Conservation (phyloP, 139 green algal species). For the Picochlorum sp. region DNA sequence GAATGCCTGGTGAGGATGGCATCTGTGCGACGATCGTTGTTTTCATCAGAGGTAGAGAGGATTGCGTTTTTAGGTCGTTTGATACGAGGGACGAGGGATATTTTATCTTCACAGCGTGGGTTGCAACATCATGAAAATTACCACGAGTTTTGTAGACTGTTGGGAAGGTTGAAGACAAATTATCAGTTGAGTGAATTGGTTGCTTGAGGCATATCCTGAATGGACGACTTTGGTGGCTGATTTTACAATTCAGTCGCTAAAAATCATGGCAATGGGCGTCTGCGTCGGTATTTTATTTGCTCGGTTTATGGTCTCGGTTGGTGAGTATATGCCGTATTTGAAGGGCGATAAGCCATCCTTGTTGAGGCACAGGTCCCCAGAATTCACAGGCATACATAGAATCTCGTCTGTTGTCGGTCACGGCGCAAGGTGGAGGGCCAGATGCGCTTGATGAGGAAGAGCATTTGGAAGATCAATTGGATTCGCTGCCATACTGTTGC, state of each 20-base stretch:
- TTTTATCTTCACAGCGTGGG: constrained; percentile 57
- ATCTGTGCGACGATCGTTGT: constrained; percentile 81
- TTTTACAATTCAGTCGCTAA: constrained; percentile 77
- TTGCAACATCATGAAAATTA: constrained; percentile 90
- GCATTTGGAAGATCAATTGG: constrained; percentile 84
- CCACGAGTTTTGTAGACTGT: constrained; percentile 91
- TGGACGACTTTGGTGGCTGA: constrained; percentile 90
- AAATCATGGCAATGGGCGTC: constrained; percentile 77
- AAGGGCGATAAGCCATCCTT: constrained; percentile 84
- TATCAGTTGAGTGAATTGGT: constrained; percentile 91
- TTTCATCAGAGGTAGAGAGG: constrained; percentile 78
- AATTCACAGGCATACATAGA: constrained; percentile 88
- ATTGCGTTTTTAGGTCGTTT: constrained; percentile 68
- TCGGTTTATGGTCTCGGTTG: constrained; percentile 85
- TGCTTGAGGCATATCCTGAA: constrained; percentile 77
- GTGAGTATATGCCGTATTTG: constrained; percentile 89
- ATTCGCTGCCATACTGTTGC: constrained; percentile 86
- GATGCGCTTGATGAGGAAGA: constrained; percentile 93
- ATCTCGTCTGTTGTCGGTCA: constrained; percentile 70
- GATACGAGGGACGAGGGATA: constrained; percentile 50
- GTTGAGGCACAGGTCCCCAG: constrained; percentile 85
- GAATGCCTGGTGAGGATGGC: constrained; percentile 87
- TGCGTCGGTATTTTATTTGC: constrained; percentile 79
- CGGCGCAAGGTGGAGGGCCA: constrained; percentile 36
- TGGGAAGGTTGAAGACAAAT: constrained; percentile 95